A percentile compares a stretch with the other conserved stretches of the same genome.
Evolutionary conservation across 352 stramenopile genomes (phyloP).

Genomic region (Phytophthora citricola): DNA sequence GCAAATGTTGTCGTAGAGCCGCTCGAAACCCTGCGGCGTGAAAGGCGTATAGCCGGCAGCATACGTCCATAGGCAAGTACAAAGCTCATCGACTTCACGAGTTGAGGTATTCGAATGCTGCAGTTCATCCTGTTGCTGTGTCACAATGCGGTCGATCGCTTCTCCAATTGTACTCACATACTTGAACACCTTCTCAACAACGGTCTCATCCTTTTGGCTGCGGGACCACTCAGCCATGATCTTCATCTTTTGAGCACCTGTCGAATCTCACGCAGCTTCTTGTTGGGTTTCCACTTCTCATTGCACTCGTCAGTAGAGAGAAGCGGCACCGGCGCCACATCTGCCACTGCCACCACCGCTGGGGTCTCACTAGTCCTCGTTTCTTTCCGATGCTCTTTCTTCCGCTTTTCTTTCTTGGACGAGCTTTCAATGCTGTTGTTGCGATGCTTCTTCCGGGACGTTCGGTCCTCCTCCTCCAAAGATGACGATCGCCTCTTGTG

Average conservation of each 20-base stretch:
- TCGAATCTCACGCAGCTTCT: constrained; percentile 75
- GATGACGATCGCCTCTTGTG: constrained; percentile 51
- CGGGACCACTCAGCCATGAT: constrained; percentile 86
- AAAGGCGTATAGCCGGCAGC: constrained; percentile 82
- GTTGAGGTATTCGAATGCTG: constrained; percentile 17
- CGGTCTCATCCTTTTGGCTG: constrained; percentile 81
- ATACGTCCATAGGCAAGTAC: constrained; percentile 82
- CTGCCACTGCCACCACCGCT: constrained; percentile 10
- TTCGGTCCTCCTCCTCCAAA: constrained; percentile 33
- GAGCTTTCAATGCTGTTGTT: constrained; percentile 37
- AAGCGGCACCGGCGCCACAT: constrained; percentile 23
- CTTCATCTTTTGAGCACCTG: constrained; percentile 90
- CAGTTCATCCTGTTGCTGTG: constrained; percentile 38
- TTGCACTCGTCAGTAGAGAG: constrained; percentile 61
- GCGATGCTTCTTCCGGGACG: constrained; percentile 43
- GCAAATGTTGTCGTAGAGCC: constrained; percentile 88
- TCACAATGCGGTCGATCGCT: constrained; percentile 81
- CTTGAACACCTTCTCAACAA: constrained; percentile 89
- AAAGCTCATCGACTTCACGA: constrained; percentile 77
- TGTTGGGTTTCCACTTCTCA: constrained; percentile 85
- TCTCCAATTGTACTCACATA: constrained; percentile 86
- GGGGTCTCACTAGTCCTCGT: constrained; percentile 17
- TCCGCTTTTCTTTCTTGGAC: constrained; percentile 45
- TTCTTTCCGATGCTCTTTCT: constrained; percentile 37
- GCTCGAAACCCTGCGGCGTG: constrained; percentile 75